Evolutionary conservation across 2,329 filamentous ascomycete species (phyloP).

Genomic region (Cryphonectria japonica): DNA sequence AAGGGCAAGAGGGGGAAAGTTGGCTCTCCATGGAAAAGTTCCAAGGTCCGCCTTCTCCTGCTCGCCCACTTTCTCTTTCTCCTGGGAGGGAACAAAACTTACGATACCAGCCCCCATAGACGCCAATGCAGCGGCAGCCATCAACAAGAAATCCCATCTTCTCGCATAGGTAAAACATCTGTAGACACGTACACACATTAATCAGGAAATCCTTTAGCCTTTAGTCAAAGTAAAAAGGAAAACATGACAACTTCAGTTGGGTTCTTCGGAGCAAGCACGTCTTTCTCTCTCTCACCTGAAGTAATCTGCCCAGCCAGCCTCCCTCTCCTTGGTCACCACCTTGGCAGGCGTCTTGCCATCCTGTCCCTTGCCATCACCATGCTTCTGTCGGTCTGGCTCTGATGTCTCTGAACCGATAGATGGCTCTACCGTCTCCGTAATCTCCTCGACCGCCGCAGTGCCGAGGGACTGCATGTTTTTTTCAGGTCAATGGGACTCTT

Average conservation of each 20-base stretch:
- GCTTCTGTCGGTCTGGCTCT: background rate
- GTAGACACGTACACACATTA: background rate
- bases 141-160: conserved; percentile 53
- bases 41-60: too few species aligned
- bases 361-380: conserved; percentile 1
- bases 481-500: background rate
- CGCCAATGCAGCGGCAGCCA: conserved; percentile 50
- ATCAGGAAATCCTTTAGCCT: background rate
- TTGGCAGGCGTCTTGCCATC: background rate
- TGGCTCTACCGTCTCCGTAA: conserved; percentile 2
- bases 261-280: background rate
- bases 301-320: conserved; percentile 27
- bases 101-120: conserved; percentile 55
- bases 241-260: too few species aligned
- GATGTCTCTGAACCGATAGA: background rate
- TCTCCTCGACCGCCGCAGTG: background rate
- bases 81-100: background rate
- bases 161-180: conserved; percentile 57
- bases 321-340: conserved; percentile 14
- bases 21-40: background rate
- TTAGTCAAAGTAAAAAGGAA: background rate
- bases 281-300: conserved; percentile 10
- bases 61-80: too few species aligned
- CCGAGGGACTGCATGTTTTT: background rate
- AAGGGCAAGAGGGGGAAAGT: background rate